phyloP scores from a whole-genome alignment of 164 flowering plant species.

The Macadamia integrifolia region DNA sequence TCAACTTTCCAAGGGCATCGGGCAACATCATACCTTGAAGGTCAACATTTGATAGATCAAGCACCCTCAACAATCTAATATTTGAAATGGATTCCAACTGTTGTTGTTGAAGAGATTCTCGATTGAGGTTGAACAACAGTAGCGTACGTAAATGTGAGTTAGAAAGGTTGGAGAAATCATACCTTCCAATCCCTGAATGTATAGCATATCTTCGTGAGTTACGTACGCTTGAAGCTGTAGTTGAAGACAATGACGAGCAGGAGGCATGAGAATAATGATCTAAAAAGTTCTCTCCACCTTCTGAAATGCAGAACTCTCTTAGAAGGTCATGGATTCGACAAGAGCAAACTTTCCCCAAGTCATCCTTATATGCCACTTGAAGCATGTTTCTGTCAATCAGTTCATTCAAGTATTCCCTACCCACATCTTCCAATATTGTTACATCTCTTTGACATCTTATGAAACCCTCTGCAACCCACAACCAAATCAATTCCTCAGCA shows the following conservation, averaged over 20 bases:
- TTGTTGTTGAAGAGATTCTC: no score
- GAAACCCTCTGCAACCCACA: slow-evolving; percentile 13
- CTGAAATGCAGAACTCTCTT: slow-evolving; percentile 2
- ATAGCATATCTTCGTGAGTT: slow-evolving; percentile 1
- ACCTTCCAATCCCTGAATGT: neutral
- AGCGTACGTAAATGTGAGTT: neutral
- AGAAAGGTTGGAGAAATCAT: neutral
- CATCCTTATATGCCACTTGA: neutral
- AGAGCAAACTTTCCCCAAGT: slow-evolving; percentile 1
- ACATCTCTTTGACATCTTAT: neutral
- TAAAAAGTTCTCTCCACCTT: slow-evolving; percentile 11
- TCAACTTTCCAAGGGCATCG: slow-evolving; percentile 1
- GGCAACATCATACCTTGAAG: neutral
- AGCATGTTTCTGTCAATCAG: slow-evolving; percentile 13
- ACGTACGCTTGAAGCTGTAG: neutral
- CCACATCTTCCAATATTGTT: slow-evolving; percentile 13
- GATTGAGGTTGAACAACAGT: neutral
- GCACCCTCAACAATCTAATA: slow-evolving; percentile 1
- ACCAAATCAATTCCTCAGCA: neutral
- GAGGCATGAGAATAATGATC: neutral
- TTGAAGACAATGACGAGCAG: no score
- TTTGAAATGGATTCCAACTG: slow-evolving; percentile 5
- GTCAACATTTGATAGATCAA: no score
- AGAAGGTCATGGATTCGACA: slow-evolving; percentile 11
- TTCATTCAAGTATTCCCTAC: slow-evolving; percentile 11